These are phyloP conservation scores for Penicillium sp. DNA, from an alignment of 2,329 filamentous ascomycete species.

Conservation along the genomic window DNA sequence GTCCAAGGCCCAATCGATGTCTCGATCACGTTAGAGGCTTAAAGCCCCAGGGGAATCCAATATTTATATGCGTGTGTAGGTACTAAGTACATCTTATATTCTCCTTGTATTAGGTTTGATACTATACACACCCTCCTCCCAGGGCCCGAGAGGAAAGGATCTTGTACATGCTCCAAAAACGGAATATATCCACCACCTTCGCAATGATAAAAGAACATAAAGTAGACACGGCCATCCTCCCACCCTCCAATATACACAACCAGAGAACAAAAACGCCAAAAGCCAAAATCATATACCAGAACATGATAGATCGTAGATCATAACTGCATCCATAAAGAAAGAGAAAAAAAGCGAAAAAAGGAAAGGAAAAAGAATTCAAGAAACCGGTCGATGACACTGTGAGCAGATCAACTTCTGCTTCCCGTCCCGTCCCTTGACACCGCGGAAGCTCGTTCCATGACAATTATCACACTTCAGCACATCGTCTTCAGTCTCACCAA, in stretches of 20 bases:
- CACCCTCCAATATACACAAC: background rate
- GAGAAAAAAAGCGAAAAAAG: background rate
- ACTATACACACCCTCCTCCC: slow-evolving; percentile 7
- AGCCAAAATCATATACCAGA: background rate
- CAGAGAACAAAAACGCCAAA: slow-evolving; percentile 1
- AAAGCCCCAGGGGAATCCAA: too few species aligned
- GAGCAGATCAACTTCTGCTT: slow-evolving; percentile 60
- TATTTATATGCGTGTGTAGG: too few species aligned
- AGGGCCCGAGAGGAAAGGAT: background rate
- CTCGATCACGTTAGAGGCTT: too few species aligned
- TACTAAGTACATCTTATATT: background rate
- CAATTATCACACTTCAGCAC: slow-evolving; percentile 59
- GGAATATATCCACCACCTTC: background rate
- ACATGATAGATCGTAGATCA: slow-evolving; percentile 3
- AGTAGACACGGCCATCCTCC: too few species aligned
- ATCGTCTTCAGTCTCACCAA: slow-evolving; percentile 44
- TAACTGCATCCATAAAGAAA: background rate
- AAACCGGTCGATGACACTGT: slow-evolving; percentile 44
- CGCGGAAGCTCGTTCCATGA: slow-evolving; percentile 59
- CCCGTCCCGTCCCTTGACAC: slow-evolving; percentile 52
- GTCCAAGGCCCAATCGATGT: too few species aligned
- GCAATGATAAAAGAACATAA: background rate
- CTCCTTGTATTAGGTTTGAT: background rate
- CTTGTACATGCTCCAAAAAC: slow-evolving; percentile 4
- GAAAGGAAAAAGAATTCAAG: slow-evolving; percentile 15